These are phyloP conservation scores for Penicillium sp. DNA, from an alignment of 2,329 filamentous ascomycete genomes.

Conservation along the genomic window DNA sequence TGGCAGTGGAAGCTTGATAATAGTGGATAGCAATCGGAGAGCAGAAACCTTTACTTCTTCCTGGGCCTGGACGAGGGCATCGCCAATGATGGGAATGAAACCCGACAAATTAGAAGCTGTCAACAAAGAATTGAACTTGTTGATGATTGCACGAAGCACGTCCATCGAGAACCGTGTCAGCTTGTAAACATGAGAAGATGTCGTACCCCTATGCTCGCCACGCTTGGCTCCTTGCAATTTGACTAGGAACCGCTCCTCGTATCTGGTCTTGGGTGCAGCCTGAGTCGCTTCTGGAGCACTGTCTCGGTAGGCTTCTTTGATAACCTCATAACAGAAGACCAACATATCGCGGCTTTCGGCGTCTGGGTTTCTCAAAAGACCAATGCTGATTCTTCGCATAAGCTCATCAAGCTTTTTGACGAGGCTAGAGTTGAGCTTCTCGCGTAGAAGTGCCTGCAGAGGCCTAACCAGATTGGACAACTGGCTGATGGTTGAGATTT, in stretches of 20 bases:
- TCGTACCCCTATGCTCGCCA: constrained; percentile 67
- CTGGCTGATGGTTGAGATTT: constrained; percentile 71
- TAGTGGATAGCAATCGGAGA: constrained; percentile 77
- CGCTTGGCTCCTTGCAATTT: constrained; percentile 74
- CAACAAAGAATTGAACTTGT: constrained; percentile 78
- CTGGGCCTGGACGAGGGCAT: constrained; percentile 77
- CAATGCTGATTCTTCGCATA: constrained; percentile 76
- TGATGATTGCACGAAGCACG: constrained; percentile 77
- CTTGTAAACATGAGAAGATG: constrained; percentile 81
- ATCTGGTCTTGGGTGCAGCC: constrained; percentile 27
- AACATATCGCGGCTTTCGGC: constrained; percentile 77
- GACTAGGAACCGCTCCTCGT: constrained; percentile 65
- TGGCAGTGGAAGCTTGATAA: constrained; percentile 78
- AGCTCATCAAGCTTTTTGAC: constrained; percentile 89
- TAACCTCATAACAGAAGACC: constrained; percentile 93
- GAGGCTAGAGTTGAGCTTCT: constrained; percentile 79
- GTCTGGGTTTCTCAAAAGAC: constrained; percentile 76
- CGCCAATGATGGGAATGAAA: constrained; percentile 85
- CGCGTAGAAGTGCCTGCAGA: constrained; percentile 72
- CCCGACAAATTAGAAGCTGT: constrained; percentile 77
- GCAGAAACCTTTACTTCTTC: constrained; percentile 91
- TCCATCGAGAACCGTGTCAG: constrained; percentile 85
- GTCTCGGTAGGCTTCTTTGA: constrained; percentile 78
- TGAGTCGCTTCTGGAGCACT: constrained; percentile 45
- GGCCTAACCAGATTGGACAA: constrained; percentile 76